These are phyloP conservation scores for Chrysanthemum makinoi DNA, from an alignment of 129 eudicot species.

Conservation along the genomic window DNA sequence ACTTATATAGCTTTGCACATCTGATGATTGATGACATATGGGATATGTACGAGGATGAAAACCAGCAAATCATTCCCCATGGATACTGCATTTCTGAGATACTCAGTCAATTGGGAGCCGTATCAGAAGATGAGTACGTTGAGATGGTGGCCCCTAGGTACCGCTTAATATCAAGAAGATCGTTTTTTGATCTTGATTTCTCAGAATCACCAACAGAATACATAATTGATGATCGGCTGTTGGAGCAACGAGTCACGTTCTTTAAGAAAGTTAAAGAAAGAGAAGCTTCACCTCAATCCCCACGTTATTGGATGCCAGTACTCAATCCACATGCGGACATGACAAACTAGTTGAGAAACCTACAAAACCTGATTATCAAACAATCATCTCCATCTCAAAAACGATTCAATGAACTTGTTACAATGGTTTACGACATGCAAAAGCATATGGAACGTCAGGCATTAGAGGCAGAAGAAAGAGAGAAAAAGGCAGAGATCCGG, in stretches of 20 bases:
- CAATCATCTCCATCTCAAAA: slow-evolving; percentile 6
- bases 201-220: slow-evolving; percentile 8
- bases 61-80: slow-evolving; percentile 6
- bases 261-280: background rate
- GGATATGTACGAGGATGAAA: slow-evolving; percentile 9
- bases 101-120: background rate
- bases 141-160: background rate
- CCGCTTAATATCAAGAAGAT: background rate
- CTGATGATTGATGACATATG: slow-evolving; percentile 15
- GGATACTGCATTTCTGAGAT: slow-evolving; percentile 16
- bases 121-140: background rate
- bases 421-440: background rate
- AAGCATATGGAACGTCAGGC: slow-evolving; percentile 12
- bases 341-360: background rate
- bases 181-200: background rate
- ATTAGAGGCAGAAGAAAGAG: slow-evolving; percentile 3
- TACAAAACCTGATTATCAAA: background rate
- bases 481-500: slow-evolving; percentile 8
- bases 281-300: background rate
- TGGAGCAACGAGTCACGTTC: background rate
- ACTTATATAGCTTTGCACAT: background rate
- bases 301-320: background rate
- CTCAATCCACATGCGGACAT: background rate
- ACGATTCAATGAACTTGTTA: background rate
- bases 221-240: background rate